These are phyloP conservation scores for Colletotrichum zoysiae DNA, from an alignment of 2,329 filamentous ascomycete genomes.

Conservation along the genomic window DNA sequence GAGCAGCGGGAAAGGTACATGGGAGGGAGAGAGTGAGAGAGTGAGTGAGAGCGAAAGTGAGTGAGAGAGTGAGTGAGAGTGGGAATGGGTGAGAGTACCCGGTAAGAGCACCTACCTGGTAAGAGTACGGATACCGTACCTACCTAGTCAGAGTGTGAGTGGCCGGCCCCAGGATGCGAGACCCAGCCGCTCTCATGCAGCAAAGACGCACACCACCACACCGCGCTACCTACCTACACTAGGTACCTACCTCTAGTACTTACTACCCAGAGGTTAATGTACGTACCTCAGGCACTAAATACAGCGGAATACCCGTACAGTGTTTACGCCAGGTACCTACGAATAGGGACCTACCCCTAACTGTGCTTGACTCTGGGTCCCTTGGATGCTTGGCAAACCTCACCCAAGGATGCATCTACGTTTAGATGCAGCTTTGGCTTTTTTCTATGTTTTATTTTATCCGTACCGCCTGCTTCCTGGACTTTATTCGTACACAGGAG, in stretches of 20 bases:
- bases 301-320: too few species aligned
- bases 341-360: too few species aligned
- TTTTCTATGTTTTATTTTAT: neutral
- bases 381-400: too few species aligned
- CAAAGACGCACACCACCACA: neutral
- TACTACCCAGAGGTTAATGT: too few species aligned
- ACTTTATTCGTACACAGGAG: neutral
- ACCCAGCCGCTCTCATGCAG: neutral
- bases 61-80: neutral
- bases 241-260: too few species aligned
- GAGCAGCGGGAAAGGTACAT: constrained; percentile 19
- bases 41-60: too few species aligned
- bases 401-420: neutral
- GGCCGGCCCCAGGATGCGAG: neutral
- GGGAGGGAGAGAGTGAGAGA: neutral
- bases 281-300: neutral
- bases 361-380: neutral
- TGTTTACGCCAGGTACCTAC: too few species aligned
- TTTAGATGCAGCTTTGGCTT: constrained; percentile 13
- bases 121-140: neutral
- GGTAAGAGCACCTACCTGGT: constrained; percentile 2
- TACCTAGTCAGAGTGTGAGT: neutral
- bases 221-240: too few species aligned
- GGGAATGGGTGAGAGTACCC: constrained; percentile 14
- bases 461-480: neutral